A percentile compares a stretch with the other conserved stretches of the same genome.
phyloP scores from a whole-genome alignment of 306 rosid species.

The Psophocarpus tetragonolobus region DNA sequence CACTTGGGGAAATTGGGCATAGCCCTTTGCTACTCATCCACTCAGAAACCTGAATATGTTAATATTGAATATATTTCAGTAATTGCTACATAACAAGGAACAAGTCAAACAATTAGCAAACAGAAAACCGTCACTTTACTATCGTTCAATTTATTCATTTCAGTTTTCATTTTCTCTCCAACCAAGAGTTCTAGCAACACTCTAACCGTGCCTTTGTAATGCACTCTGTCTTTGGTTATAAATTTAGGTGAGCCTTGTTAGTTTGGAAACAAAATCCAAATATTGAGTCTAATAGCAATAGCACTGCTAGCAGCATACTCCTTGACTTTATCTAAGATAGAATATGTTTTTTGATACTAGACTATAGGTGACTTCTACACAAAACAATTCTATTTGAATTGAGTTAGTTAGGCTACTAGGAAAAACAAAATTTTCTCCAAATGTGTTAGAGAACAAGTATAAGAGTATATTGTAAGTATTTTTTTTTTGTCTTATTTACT shows the following conservation, averaged over 20 bases:
- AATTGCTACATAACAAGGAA: background rate
- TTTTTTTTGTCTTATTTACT: no score
- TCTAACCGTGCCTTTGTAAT: background rate
- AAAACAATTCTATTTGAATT: no score
- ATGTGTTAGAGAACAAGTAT: no score
- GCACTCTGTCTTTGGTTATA: background rate
- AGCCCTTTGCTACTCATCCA: conserved; percentile 62
- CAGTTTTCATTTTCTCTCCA: background rate
- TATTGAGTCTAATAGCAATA: no score
- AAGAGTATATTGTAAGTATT: no score
- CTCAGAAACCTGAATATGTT: conserved; percentile 62
- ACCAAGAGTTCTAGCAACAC: background rate
- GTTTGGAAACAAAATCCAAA: background rate
- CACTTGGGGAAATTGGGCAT: conserved; percentile 42
- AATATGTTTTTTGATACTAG: no score
- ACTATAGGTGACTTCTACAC: no score
- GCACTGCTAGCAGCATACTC: no score
- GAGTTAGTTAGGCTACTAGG: no score
- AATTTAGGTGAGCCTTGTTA: background rate
- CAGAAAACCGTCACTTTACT: background rate
- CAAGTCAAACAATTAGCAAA: background rate
- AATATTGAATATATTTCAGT: conserved; percentile 4
- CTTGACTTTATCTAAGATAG: no score
- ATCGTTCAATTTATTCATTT: background rate
- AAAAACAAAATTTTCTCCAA: no score